Evolutionary conservation across 2,329 filamentous ascomycete genomes (phyloP).

Genomic region (Xylaria sp.): DNA sequence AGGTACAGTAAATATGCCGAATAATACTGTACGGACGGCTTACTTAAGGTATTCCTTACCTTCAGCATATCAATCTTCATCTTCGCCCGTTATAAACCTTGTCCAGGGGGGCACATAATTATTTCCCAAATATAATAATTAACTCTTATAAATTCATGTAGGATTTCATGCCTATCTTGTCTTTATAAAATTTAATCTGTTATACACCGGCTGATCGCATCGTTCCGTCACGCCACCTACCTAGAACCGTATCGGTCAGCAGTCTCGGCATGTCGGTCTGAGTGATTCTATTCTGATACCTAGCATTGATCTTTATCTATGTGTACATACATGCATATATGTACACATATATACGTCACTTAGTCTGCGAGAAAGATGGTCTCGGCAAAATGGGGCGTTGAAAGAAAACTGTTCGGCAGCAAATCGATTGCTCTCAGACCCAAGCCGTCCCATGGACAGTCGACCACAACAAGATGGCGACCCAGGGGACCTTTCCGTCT

Average conservation of each 20-base stretch:
- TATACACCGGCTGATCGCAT: background rate
- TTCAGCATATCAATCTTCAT: no score
- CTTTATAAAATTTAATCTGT: background rate
- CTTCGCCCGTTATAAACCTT: background rate
- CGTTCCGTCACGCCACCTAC: background rate
- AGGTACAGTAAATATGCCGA: no score
- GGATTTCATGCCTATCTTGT: background rate
- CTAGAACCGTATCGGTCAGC: no score
- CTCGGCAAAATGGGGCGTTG: conserved; percentile 16
- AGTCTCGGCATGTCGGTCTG: background rate
- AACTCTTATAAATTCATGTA: background rate
- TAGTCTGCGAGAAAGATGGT: conserved; percentile 27
- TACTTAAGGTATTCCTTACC: no score
- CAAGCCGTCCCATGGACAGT: conserved; percentile 24
- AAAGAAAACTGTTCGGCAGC: conserved; percentile 35
- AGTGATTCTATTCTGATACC: background rate
- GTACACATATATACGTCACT: background rate
- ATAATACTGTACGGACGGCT: no score
- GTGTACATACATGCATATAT: background rate
- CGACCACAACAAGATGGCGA: conserved; percentile 31
- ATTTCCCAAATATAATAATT: background rate
- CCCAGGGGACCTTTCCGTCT: conserved; percentile 43
- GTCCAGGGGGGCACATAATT: background rate
- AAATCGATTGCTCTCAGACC: conserved; percentile 42
- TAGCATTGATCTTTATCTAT: background rate